Evolutionary conservation across 1,139 yeast genomes (phyloP), one percentile per base, ranked within the genome.

Genomic region (Lodderomyces beijingensis): DNA sequence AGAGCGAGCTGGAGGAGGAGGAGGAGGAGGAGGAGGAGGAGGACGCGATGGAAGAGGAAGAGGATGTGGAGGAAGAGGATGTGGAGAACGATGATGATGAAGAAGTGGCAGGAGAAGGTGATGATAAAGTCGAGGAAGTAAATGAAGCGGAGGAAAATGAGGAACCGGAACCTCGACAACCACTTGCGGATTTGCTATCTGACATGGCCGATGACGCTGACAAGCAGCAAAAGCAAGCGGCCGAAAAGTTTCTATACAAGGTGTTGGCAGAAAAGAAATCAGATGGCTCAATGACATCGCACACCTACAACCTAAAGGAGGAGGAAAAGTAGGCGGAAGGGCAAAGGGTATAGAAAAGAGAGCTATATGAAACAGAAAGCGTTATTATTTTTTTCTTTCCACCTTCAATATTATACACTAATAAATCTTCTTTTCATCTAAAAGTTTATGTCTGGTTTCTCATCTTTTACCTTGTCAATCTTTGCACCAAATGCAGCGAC

Each of bases 401-500:
- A 7, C 25, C 12, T 23, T 10, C 12, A 11, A n/a, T 23, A 23
- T 11, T 26, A 13, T 14, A 13, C 17, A 14, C 10, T 26, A 26
- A 8, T 16, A 14, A 13, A 23, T 7, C 29, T 30, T 17, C 19
- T 18, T 21, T 8, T 16, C 11, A 11, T 17, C 14, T 52, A 57
- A 46, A 62, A 58, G 47, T 57, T 58, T 40, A 63, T 52, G 36
- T 53, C 59, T 35, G 74, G 74, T 44, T 57, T 67, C 41, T 72
- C 73, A 53, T 77, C 82, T 39, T 55, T 55, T 36, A 66, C 56
- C 57, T 78, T 78, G 43, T 77, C 84, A 45, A 77, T 66, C 60
- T 75, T 72, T 39, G 81, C 74, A 39, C 86, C 86, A 52, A 79
- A 78, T 35, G 80, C 62, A 35, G 78, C 65, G 41, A 78, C 73